A percentile compares a stretch with the other conserved stretches of the same genome.
Conservation (phyloP, 2,329 filamentous ascomycete species). For the Trichoderma atroviride region DNA sequence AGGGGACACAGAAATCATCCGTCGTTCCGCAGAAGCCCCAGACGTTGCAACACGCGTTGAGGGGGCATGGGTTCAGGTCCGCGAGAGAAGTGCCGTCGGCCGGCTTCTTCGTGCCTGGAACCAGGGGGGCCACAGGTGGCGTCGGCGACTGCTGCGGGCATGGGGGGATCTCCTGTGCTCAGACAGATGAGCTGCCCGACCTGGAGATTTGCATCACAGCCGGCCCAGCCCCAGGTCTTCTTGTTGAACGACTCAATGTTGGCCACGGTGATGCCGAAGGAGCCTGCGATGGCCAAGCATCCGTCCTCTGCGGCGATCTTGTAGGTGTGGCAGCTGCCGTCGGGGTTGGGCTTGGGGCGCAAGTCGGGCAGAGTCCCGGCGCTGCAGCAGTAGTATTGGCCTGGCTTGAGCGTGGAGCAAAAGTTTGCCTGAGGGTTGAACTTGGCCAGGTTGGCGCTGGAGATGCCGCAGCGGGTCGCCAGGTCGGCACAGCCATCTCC, state of each 20-base stretch:
- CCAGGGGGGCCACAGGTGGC: conserved; percentile 38
- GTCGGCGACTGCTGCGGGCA: conserved; percentile 33
- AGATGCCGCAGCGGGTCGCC: conserved; percentile 42
- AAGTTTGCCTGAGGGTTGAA: conserved; percentile 38
- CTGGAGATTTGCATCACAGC: conserved; percentile 30
- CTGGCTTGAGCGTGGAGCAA: conserved; percentile 34
- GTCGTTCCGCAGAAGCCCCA: conserved; percentile 49
- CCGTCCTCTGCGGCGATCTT: conserved; percentile 39
- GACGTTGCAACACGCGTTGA: conserved; percentile 40
- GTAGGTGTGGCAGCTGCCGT: conserved; percentile 44
- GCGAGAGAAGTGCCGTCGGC: conserved; percentile 28
- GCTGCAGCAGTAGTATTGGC: conserved; percentile 45
- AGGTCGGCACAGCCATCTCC: conserved; percentile 42
- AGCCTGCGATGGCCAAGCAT: conserved; percentile 40
- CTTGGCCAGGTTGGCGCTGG: conserved; percentile 37
- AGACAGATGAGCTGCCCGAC: conserved; percentile 32
- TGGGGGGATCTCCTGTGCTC: conserved; percentile 34
- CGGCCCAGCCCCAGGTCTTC: conserved; percentile 39
- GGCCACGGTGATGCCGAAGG: conserved; percentile 35
- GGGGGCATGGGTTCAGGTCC: conserved; percentile 37
- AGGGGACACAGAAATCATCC: conserved; percentile 42
- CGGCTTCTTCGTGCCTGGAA: conserved; percentile 30
- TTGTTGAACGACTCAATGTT: conserved; percentile 40
- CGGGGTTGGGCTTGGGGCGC: conserved; percentile 20
- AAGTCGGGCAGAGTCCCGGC: conserved; percentile 31